Conservation (phyloP, 2,329 filamentous ascomycete species). For the Tolypocladium inflatum region DNA sequence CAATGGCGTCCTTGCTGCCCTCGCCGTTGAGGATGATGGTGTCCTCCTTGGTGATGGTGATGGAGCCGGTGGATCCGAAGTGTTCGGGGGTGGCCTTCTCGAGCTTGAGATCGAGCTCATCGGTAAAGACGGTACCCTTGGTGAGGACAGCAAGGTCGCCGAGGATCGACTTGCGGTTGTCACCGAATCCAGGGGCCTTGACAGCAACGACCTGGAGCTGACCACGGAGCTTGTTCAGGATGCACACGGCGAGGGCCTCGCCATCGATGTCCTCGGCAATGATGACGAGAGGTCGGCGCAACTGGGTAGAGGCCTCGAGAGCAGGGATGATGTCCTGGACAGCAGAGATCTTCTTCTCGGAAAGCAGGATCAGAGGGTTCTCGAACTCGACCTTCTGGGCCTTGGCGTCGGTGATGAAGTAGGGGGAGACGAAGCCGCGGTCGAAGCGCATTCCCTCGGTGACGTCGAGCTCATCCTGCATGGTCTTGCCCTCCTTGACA, state of each 20-base stretch:
- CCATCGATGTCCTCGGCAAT: conserved; percentile 99
- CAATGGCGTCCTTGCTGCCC: conserved; percentile 85
- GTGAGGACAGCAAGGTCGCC: conserved; percentile 93
- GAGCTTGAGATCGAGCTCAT: conserved; percentile 97
- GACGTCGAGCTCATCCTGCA: conserved; percentile 94
- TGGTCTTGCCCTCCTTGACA: conserved; percentile 99
- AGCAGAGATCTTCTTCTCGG: conserved; percentile 99
- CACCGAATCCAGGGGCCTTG: conserved; percentile 98
- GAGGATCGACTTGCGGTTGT: conserved; percentile 99
- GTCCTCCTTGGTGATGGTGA: conserved; percentile 99
- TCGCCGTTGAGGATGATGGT: conserved; percentile 98
- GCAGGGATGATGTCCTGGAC: conserved; percentile 98
- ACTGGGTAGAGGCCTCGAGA: conserved; percentile 91
- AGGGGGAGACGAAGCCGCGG: conserved; percentile 95
- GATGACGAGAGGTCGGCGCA: conserved; percentile 92
- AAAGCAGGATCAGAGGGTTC: conserved; percentile 96
- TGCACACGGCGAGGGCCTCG: conserved; percentile 96
- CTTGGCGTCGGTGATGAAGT: conserved; percentile 99
- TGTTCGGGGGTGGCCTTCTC: conserved; percentile 95
- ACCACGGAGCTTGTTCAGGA: conserved; percentile 99
- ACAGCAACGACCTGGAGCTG: conserved; percentile 97
- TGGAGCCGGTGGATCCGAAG: conserved; percentile 93
- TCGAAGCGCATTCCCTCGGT: conserved; percentile 99
- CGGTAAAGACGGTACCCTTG: conserved; percentile 94
- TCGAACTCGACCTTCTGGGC: conserved; percentile 98